Base-by-base conservation (phyloP, 768 basidiomycete species). In the Suillus clintonianus region DNA sequence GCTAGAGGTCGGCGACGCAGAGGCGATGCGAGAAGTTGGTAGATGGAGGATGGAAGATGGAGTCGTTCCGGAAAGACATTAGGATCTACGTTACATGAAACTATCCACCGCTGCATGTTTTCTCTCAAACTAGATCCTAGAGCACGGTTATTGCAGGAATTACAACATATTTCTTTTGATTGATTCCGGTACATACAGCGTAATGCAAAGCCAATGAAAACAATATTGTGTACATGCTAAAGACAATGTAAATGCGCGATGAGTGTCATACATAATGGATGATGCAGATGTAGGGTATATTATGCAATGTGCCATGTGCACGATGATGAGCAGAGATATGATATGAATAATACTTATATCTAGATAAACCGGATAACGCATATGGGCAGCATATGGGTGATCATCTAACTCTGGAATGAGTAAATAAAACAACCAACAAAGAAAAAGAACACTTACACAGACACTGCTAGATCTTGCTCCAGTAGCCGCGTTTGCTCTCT, bases 1-100 rank as follows among this genome's bases (percentile, higher is more conserved):
- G 59, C 74, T 99, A n/a, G 82, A 81, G 45, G 76, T 68, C 5
- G 97, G 97, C 0, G 92, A 94, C 68, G 82, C 85, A 30, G 80
- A 84, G 48, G 92, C 95, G 0, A 99, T 99, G 97, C 80, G 86
- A 39, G 85, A 91, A 67, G 95, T 99, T 0, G 97, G 97, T 0
- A 79, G 81, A 60, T 99, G 97, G 97, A 86, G 83, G 47, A 88
- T 94, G 41, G 90, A 92, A 65, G 88, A 91, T 65, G 90, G 90
- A 4, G 82, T 89, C 1, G 76, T 85, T 10, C 75, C 85, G 2
- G 86, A 84, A 43, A 78, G 89, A 63, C 90, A 91, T 74, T 90
- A 73, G 78, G 56, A 30, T 45, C 30, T n/a, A 15, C 9, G 39
- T 15, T 11, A 22, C 53, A 39, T 27, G 10, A 27, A 39, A 17